Percentiles rank a stretch among this genome's conserved stretches.
These are phyloP conservation scores for Rhodamnia rubescens DNA, from an alignment of 345 rosid species.

Conservation along the genomic window DNA sequence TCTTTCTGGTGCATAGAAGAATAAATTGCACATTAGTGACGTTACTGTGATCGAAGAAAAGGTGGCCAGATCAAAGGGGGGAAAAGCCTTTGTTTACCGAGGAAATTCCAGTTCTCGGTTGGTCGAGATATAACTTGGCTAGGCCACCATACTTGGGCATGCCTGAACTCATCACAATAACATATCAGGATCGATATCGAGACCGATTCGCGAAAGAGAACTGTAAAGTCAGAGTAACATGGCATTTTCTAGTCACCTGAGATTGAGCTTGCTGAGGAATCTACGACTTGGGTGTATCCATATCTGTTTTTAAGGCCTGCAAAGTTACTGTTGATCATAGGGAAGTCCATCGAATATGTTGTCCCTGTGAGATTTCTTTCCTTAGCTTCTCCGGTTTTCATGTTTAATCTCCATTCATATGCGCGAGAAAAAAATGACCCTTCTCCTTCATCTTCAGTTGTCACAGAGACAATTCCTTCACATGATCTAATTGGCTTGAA, in stretches of 20 bases:
- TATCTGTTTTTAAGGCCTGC: conserved; percentile 23
- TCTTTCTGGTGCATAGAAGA: background rate
- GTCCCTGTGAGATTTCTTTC: conserved; percentile 24
- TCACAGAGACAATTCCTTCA: background rate
- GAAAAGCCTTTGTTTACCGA: background rate
- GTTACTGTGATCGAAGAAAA: background rate
- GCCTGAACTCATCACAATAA: conserved; percentile 5
- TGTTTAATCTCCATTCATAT: conserved; percentile 36
- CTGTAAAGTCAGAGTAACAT: background rate
- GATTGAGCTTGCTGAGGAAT: conserved; percentile 24
- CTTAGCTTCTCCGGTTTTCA: conserved; percentile 26
- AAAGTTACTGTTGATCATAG: conserved; percentile 21
- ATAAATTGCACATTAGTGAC: background rate
- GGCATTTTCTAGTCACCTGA: background rate
- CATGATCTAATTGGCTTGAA: background rate
- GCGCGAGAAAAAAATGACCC: conserved; percentile 8
- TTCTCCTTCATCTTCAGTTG: background rate
- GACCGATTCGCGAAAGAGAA: background rate
- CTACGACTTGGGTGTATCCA: conserved; percentile 27
- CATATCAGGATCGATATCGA: background rate
- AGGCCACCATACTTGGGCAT: conserved; percentile 33
- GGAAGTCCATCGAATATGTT: conserved; percentile 33
- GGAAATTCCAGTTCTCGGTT: background rate
- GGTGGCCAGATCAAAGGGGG: background rate
- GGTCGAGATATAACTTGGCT: conserved; percentile 39